Evolutionary conservation across 495 filamentous ascomycete species (phyloP).

Genomic region (Cenococcum geophilum): DNA sequence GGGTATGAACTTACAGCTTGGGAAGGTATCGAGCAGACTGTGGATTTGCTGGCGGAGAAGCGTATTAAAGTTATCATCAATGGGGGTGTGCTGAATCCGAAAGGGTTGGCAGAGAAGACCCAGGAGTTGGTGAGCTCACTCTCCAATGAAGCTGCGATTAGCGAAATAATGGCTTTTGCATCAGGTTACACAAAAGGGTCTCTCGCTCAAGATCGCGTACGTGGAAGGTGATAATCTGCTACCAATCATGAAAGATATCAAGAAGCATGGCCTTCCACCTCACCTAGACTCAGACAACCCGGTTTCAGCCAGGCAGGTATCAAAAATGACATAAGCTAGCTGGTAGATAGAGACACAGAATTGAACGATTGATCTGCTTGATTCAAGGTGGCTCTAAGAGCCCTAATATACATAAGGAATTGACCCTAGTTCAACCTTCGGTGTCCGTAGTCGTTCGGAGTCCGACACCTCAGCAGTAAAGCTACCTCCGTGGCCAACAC

Average conservation of each 20-base stretch:
- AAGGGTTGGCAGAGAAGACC: constrained; percentile 33
- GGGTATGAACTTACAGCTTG: constrained; percentile 44
- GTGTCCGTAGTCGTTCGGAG: too few species aligned
- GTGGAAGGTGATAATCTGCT: constrained; percentile 22
- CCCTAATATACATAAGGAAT: too few species aligned
- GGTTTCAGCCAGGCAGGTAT: too few species aligned
- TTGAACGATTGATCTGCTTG: too few species aligned
- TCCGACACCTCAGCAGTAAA: too few species aligned
- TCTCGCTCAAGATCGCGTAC: constrained; percentile 20
- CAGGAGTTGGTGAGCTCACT: constrained; percentile 34
- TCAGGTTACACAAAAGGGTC: constrained; percentile 24
- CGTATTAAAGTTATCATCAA: constrained; percentile 37
- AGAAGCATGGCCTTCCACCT: constrained; percentile 28
- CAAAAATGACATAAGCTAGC: too few species aligned
- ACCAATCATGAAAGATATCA: constrained; percentile 21
- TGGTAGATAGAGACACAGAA: too few species aligned
- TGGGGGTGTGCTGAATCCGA: constrained; percentile 35
- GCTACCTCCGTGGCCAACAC: too few species aligned
- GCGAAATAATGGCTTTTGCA: not conserved
- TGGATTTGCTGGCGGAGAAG: constrained; percentile 40
- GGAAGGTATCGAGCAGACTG: constrained; percentile 43
- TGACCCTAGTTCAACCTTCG: too few species aligned
- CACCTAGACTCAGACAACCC: constrained; percentile 40
- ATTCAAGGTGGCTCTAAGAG: too few species aligned
- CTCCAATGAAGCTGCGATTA: not conserved